Conservation (phyloP, 371 early-diverging fungal genomes). For the Mucor piriformis region DNA sequence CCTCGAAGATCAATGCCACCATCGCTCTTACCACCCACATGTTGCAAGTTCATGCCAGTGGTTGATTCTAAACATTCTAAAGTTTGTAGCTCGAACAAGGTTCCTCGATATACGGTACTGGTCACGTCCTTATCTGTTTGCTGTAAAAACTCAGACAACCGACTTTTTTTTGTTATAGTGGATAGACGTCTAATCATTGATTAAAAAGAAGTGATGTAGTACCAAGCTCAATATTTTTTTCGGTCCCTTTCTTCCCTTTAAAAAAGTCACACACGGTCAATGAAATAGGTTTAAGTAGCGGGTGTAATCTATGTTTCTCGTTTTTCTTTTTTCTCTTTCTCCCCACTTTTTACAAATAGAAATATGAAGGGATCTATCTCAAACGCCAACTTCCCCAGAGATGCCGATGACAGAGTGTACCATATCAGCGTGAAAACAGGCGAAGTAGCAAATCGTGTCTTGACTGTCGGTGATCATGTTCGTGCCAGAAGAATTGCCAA, state of each 20-base stretch:
- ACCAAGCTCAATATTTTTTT: too few species aligned
- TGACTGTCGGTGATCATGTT: constrained; percentile 92
- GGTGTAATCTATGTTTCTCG: neutral
- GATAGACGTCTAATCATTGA: neutral
- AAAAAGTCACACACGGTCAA: too few species aligned
- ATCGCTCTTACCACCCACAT: constrained; percentile 46
- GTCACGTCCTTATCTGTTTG: constrained; percentile 26
- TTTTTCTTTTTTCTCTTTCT: constrained; percentile 8
- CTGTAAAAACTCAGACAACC: constrained; percentile 10
- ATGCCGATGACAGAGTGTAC: constrained; percentile 82
- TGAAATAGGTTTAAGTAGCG: neutral
- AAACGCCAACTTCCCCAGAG: constrained; percentile 86
- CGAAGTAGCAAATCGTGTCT: constrained; percentile 87
- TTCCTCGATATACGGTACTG: constrained; percentile 34
- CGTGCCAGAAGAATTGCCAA: constrained; percentile 76
- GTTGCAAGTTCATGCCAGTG: constrained; percentile 41
- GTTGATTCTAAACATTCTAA: constrained; percentile 22
- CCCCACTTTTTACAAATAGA: neutral
- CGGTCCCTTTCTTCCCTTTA: too few species aligned
- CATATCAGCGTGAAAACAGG: constrained; percentile 84
- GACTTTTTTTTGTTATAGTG: neutral
- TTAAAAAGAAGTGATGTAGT: neutral
- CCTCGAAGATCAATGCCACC: constrained; percentile 49
- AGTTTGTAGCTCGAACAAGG: constrained; percentile 47
- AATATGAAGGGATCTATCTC: constrained; percentile 53